A percentile compares a stretch with the other conserved stretches of the same genome.
These are phyloP conservation scores for Tricholoma flavovirens DNA, from an alignment of 768 basidiomycete genomes.

Conservation along the genomic window DNA sequence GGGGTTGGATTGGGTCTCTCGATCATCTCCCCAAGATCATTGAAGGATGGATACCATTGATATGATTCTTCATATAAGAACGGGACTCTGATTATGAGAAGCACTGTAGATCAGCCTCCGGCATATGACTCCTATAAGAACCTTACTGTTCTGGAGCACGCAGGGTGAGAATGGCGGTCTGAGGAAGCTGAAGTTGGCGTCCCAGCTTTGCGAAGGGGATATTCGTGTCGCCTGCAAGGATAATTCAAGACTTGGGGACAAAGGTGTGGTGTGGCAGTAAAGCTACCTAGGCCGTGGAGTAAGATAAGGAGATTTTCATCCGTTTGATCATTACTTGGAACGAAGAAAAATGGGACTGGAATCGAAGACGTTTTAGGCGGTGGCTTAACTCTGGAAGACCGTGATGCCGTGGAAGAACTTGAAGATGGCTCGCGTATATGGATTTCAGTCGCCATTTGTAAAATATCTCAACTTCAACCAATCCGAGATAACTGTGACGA, in stretches of 20 bases:
- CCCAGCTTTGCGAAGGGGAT: constrained; percentile 73
- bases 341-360: constrained; percentile 58
- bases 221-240: constrained; percentile 67
- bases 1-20: constrained; percentile 66
- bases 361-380: constrained; percentile 40
- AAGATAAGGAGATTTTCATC: constrained; percentile 84
- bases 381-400: constrained; percentile 38
- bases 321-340: constrained; percentile 72
- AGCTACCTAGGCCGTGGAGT: constrained; percentile 79
- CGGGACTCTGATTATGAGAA: constrained; percentile 49
- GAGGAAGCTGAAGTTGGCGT: constrained; percentile 72
- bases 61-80: constrained; percentile 74
- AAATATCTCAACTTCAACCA: too few relatives aligned
- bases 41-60: constrained; percentile 86
- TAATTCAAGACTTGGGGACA: neutral
- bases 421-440: constrained; percentile 26
- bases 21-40: constrained; percentile 69
- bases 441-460: constrained; percentile 21
- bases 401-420: constrained; percentile 9
- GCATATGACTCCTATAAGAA: neutral
- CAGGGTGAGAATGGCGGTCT: constrained; percentile 79
- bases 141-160: constrained; percentile 73
- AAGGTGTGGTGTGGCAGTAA: neutral
- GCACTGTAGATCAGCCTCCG: neutral
- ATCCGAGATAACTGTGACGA: too few relatives aligned